Percentiles rank a stretch among this genome's conserved stretches.
Evolutionary conservation across 2,329 filamentous ascomycete genomes (phyloP).

Genomic region (Aureobasidium sp.): DNA sequence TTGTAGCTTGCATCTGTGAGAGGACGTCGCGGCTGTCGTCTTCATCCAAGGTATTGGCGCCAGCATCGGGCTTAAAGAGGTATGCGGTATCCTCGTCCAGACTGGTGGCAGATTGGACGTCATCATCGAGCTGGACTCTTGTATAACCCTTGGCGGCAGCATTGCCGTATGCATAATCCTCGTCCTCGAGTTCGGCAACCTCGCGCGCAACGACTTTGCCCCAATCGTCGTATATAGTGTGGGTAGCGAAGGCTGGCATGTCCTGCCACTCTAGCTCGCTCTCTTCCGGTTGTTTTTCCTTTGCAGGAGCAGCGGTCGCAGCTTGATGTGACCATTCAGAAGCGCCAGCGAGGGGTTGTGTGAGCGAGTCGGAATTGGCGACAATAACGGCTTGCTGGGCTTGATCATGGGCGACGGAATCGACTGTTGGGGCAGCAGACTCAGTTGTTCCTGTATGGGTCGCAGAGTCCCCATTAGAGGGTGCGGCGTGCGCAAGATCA

Average conservation of each 20-base stretch:
- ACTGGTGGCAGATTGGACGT: conserved; percentile 86
- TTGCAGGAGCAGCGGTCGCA: conserved; percentile 47
- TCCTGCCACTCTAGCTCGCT: conserved; percentile 69
- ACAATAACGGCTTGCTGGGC: conserved; percentile 11
- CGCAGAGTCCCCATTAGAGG: neutral
- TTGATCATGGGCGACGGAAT: neutral
- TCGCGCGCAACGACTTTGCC: conserved; percentile 80
- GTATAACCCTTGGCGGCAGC: conserved; percentile 95
- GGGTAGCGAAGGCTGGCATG: conserved; percentile 89
- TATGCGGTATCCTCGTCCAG: conserved; percentile 97
- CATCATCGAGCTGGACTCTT: conserved; percentile 87
- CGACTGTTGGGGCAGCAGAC: neutral
- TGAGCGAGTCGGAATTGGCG: neutral
- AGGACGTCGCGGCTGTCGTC: conserved; percentile 72
- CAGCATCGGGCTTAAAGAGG: conserved; percentile 67
- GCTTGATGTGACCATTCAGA: conserved; percentile 93
- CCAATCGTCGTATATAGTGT: conserved; percentile 94
- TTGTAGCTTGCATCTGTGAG: conserved; percentile 90
- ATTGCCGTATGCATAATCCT: conserved; percentile 63
- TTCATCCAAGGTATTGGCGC: conserved; percentile 61
- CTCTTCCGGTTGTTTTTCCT: conserved; percentile 42
- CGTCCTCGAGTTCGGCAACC: conserved; percentile 61
- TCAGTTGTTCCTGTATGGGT: neutral
- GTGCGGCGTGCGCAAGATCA: neutral
- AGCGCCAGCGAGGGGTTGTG: conserved; percentile 24